Base-by-base conservation (phyloP, 31 red algal species). In the Asparagopsis taxiformis region DNA sequence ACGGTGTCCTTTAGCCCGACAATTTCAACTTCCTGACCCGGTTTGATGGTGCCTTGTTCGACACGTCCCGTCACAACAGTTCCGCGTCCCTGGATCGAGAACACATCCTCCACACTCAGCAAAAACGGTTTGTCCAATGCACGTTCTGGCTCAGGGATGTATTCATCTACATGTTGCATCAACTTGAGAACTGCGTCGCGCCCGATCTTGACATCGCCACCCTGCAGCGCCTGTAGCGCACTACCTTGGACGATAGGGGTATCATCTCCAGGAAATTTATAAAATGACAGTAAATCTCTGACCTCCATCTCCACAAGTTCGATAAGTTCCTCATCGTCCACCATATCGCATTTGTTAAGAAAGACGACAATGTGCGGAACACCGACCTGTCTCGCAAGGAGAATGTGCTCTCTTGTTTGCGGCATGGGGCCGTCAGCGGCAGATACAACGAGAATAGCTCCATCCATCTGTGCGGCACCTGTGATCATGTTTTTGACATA, bases 401-500 rank as follows among this genome's bases (percentile, higher is more conserved):
- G 56, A 13, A 99, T 89, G 55, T 99, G 97, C 74, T 99, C 97
- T 20, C 88, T 71, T 29, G 97, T 99, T 59, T 99, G 97, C 2
- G 97, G 92, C 92, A 96, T 95, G 0, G 97, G 92, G 22, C 97
- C 97, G 55, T 99, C 97, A 0, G 84, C 74, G 20, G 87, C 97
- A 57, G 92, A 84, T 1, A 96, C 92, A 25, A 99, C 93, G 31
- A 99, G 60, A 44, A 99, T 99, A 32, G 97, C 97, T 0, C 82
- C 92, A 68, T 99, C 97, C 87, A 99, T 95, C 74, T 94, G 90
- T 15, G 97, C 97, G 1, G 97, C 97, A 35, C 97, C 97, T 0
- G 97, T 99, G 51, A 99, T 93, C 88, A 96, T 93, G 74, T 99
- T 99, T 67, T 99, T 99, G 37, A 99, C 92, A 78, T 96, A 98